Base-by-base conservation (phyloP, 306 rosid species). In the Calophaca sinica region DNA sequence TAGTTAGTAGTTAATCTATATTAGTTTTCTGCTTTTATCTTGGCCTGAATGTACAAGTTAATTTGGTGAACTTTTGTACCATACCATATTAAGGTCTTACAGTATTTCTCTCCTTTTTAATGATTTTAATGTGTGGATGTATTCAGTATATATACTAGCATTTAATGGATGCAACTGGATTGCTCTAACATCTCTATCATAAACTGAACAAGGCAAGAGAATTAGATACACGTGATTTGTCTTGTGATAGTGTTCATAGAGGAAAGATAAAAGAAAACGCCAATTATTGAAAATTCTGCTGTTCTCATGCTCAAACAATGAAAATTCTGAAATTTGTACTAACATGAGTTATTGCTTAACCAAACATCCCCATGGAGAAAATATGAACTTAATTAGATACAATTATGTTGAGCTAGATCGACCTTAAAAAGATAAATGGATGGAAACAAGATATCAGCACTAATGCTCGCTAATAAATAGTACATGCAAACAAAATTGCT, bases 151-250 rank as follows among this genome's bases (percentile, higher is more conserved):
- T 20, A 20, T 20, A 20, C 26, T 20, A 20, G 26, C 26, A 20
- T 7, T 7, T 42, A 15, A n/a, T 31, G 59, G 52, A 41, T 41
- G 57, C 5, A 57, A 3, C 44, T 59, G 13, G 9, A 5, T 15
- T 70, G 57, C 6, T 58, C 6, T 72, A 44, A 29, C 57, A 54
- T 72, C 68, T 51, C 53, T 20, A 54, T 39, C 39, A 53, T 39
- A 70, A 54, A 26, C 10, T 20, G 15, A 55, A 69, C n/a, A 51
- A 31, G 26, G 2, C n/a, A 57, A 28, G 14, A 26, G 9, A 57
- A 8, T 36, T 57, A 33, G 42, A 59, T 32, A 42, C 11, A n/a
- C n/a, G n/a, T n/a, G n/a, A n/a, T n/a, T 31, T 4, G 42, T 33
- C 64, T 32, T 10, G 42, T 31, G 42, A 59, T 59, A 1, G 9